Evolutionary conservation across 2,329 filamentous ascomycete genomes (phyloP).

Genomic region (Periconia sp.): DNA sequence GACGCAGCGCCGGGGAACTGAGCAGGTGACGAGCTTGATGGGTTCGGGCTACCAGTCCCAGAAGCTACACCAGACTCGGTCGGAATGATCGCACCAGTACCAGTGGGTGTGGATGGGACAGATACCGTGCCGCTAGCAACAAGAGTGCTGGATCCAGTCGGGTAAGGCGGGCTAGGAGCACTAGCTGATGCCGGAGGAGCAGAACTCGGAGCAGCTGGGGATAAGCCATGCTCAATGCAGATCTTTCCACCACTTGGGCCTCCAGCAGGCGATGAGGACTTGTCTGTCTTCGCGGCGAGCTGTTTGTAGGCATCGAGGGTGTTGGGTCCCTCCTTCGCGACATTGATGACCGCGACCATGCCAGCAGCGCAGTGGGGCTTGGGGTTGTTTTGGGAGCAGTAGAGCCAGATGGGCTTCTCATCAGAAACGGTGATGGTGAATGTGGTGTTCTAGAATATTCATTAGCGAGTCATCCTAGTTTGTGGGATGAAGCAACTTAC

Average conservation of each 20-base stretch:
- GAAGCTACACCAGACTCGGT: no score
- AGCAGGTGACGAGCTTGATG: constrained; percentile 1
- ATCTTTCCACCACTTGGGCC: constrained; percentile 15
- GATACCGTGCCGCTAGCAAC: constrained; percentile 7
- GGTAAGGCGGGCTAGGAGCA: not conserved
- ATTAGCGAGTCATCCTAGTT: not conserved
- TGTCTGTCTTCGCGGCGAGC: constrained; percentile 17
- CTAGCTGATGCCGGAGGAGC: constrained; percentile 6
- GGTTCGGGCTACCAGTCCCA: no score
- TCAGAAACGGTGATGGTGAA: constrained; percentile 32
- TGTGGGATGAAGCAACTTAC: constrained; percentile 10
- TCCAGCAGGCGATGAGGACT: constrained; percentile 11
- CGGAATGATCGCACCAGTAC: no score
- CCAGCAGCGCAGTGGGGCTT: constrained; percentile 34
- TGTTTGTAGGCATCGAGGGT: constrained; percentile 24
- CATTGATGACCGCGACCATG: constrained; percentile 41
- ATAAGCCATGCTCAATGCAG: not conserved
- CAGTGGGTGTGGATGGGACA: no score
- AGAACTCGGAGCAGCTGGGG: not conserved
- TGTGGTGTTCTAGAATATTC: constrained; percentile 17
- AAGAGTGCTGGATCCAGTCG: not conserved
- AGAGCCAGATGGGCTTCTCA: constrained; percentile 36
- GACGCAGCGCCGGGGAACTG: constrained; percentile 18
- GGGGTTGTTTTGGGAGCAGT: constrained; percentile 55
- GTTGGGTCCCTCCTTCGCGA: constrained; percentile 19